Base-by-base conservation (phyloP, 148 eudicot species). In the Rhododendron mucronatum region DNA sequence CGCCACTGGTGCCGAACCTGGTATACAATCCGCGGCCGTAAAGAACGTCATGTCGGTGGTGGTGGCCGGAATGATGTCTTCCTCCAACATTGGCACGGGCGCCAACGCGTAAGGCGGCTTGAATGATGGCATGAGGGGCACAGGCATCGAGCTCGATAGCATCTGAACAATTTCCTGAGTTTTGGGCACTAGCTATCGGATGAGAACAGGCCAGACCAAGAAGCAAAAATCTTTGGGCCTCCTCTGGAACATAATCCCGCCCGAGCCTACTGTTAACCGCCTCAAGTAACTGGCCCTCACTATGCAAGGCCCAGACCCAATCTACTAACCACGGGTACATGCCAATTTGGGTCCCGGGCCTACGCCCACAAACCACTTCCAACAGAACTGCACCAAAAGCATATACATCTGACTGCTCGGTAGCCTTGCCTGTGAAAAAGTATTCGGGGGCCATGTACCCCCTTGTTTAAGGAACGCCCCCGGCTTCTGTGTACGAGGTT, bases 361-460 rank as follows among this genome's bases (percentile, higher is more conserved):
- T 87, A 11, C 77, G 90, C 0, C 99, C 99, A 74, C 93, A 91
- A 0, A 91, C 95, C 1, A 93, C 93, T 76, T 96, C 99, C n/a
- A 96, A 85, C 14, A 94, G 37, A 1, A 95, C 93, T 0, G 95
- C 97, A 0, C 98, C 98, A 8, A 94, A 93, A 2, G 96, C 97
- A 51, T 92, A 96, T 11, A 94, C 84, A 59, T 96, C 98, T 0
- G 96, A 91, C 26, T 93, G 94, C 41, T 89, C 89, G 11, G 98
- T 93, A 10, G 99, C 96, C 75, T 90, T 93, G 37, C 97, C 94
- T 0, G 96, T 95, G 90, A 89, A 95, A 87, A 95, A 89, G 89
- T 93, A 94, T 87, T 96, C 99, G 0, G 99, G 99, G 10, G 99
- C 98, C 3, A 96, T 94, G 91, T 96, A 96, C 2, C 99, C 99